Percentiles rank a stretch among this genome's conserved stretches.
Conservation (phyloP, 2,329 filamentous ascomycete species). For the Neofusicoccum sp. region DNA sequence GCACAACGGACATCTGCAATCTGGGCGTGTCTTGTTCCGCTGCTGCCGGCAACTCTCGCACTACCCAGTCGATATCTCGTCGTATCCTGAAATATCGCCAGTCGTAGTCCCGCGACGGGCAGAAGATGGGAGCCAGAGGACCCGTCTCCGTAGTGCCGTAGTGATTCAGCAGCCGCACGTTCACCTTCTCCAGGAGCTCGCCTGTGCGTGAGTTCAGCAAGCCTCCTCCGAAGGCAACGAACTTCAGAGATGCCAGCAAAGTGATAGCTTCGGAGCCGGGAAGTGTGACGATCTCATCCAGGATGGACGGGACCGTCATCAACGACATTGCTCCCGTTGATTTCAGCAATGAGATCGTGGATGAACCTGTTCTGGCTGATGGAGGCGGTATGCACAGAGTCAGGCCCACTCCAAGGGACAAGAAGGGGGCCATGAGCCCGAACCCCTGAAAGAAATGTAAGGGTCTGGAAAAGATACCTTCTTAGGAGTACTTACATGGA, state of each 20-base stretch:
- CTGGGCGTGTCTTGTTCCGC: conserved; percentile 1
- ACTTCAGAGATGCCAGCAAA: conserved; percentile 30
- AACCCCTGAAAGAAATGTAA: conserved; percentile 26
- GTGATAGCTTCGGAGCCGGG: conserved; percentile 15
- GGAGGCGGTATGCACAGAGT: conserved; percentile 32
- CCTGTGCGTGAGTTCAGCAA: conserved; percentile 32
- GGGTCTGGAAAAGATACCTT: not conserved
- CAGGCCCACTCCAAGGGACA: conserved; percentile 35
- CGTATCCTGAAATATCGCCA: conserved; percentile 38
- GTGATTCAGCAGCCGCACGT: conserved; percentile 38
- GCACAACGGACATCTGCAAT: conserved; percentile 29
- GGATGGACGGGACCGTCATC: conserved; percentile 40
- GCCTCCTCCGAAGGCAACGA: conserved; percentile 39
- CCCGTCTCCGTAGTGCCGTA: conserved; percentile 42
- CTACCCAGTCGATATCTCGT: conserved; percentile 30
- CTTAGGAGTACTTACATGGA: conserved; percentile 29
- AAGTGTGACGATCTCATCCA: conserved; percentile 34
- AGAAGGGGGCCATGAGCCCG: conserved; percentile 35
- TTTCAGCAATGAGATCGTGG: conserved; percentile 30
- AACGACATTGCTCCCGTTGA: conserved; percentile 28
- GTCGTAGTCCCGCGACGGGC: conserved; percentile 34
- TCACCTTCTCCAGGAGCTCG: conserved; percentile 25
- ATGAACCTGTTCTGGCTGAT: conserved; percentile 29
- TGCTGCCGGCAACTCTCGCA: conserved; percentile 26
- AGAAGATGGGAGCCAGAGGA: conserved; percentile 37